Base-by-base conservation (phyloP, 805 yeast genomes). In the Saturnispora gosingensis region DNA sequence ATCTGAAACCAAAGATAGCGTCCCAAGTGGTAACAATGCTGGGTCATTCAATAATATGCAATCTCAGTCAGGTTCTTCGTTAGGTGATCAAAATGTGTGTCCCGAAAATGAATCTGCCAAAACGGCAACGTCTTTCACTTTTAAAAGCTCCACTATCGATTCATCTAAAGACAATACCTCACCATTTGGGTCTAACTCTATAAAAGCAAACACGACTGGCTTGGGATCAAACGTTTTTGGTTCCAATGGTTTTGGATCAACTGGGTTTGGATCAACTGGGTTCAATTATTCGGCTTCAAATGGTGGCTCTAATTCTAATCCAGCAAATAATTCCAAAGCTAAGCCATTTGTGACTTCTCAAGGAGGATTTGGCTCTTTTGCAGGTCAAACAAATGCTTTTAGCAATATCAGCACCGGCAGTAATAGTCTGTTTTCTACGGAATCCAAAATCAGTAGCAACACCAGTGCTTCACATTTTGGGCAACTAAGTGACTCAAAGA, bases 151-250 rank as follows among this genome's bases (percentile, higher is more conserved):
- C 2, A 16, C 4, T 13, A 43, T 15, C 5, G 30, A 40, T 13
- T 11, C 20, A 24, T 22, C 4, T 8, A 15, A 22, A 24, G 13
- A 22, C 10, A 24, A 24, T 11, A 18, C 20, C 15, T 20, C 58
- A 13, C 46, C 47, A 38, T 30, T 27, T 47, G 38, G 51, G 20
- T 38, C 25, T 4, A 18, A 1, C 15, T 5, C 15, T 4, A 8
- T 20, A 18, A 38, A 6, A 8, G 8, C 42, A 18, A 50, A 53
- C 18, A 3, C 28, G 11, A 13, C 36, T 20, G 56, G 52, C 30
- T 60, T 57, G 47, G 63, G 59, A 6, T 30, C 44, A 15, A 47
- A 58, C 18, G 53, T 53, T 7, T 51, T 56, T 38, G 59, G 56
- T 5, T 48, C 45, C n/a, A 10, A 27, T 4, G 43, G 45, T 10